Evolutionary conservation across 225 moss, liverwort and hornwort genomes (phyloP).

Genomic region (Climacium dendroides): DNA sequence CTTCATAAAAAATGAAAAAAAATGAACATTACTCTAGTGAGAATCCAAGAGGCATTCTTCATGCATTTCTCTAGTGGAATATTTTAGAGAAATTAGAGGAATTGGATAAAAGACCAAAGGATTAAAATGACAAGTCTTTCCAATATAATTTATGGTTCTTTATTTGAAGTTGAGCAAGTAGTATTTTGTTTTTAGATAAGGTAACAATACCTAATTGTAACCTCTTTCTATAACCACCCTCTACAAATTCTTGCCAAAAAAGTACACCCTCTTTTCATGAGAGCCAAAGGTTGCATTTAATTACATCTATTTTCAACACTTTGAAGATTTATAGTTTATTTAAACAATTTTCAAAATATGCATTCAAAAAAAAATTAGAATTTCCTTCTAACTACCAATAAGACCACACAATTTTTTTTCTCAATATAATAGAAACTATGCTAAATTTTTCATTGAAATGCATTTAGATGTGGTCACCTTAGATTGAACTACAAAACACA

Average conservation of each 20-base stretch:
- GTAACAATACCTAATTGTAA: not conserved
- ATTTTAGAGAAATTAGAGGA: not conserved
- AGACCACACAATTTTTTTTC: fast-evolving
- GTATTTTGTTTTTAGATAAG: not conserved
- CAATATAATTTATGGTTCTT: not conserved
- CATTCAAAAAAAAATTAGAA: not conserved
- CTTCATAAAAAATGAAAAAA: too few relatives aligned
- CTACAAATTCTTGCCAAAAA: not conserved
- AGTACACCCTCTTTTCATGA: not conserved
- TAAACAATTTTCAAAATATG: too few relatives aligned
- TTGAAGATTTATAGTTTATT: too few relatives aligned
- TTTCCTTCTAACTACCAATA: fast-evolving
- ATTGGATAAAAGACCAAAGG: not conserved
- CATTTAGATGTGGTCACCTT: not conserved
- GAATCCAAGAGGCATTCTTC: too few relatives aligned
- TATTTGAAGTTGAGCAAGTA: not conserved
- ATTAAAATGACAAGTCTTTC: not conserved
- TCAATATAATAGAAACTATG: not conserved
- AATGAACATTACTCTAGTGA: fast-evolving
- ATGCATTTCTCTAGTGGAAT: not conserved
- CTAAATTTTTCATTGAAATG: not conserved
- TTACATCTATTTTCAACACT: too few relatives aligned
- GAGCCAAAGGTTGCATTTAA: too few relatives aligned
- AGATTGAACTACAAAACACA: not conserved
- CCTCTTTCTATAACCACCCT: not conserved